Evolutionary conservation across 805 yeast species (phyloP).

Genomic region (Suhomyces sp.): DNA sequence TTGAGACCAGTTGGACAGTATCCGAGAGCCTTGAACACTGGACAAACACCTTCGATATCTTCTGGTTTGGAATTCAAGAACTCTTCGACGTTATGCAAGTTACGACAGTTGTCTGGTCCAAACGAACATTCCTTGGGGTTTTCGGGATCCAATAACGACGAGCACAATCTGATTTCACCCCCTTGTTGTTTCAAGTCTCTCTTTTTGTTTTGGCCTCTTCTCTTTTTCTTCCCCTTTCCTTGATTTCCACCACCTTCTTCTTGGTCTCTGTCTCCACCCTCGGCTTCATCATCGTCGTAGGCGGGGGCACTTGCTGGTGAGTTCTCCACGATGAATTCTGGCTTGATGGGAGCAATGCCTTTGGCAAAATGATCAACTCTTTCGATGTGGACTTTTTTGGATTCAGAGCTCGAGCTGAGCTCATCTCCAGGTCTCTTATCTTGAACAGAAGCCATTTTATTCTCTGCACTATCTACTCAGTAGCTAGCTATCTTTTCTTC

Average conservation of each 20-base stretch:
- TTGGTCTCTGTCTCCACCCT: slow-evolving; percentile 38
- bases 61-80: slow-evolving; percentile 65
- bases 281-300: slow-evolving; percentile 45
- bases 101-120: slow-evolving; percentile 72
- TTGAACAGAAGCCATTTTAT: slow-evolving; percentile 2
- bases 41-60: slow-evolving; percentile 79
- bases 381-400: slow-evolving; percentile 19
- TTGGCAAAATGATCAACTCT: slow-evolving; percentile 30
- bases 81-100: slow-evolving; percentile 66
- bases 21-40: slow-evolving; percentile 78
- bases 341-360: slow-evolving; percentile 76
- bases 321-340: slow-evolving; percentile 58
- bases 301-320: slow-evolving; percentile 39
- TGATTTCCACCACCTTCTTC: slow-evolving; percentile 23
- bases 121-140: slow-evolving; percentile 49
- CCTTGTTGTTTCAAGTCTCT: slow-evolving; percentile 70
- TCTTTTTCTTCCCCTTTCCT: slow-evolving; percentile 39
- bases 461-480: not conserved
- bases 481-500: not conserved
- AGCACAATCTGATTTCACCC: slow-evolving; percentile 66
- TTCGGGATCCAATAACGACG: slow-evolving; percentile 56
- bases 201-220: slow-evolving; percentile 79
- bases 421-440: slow-evolving; percentile 18
- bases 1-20: slow-evolving; percentile 90
- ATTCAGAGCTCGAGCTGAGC: slow-evolving; percentile 10